These are phyloP conservation scores for Coemansia erecta DNA, from an alignment of 192 early-diverging fungal species.

Conservation along the genomic window DNA sequence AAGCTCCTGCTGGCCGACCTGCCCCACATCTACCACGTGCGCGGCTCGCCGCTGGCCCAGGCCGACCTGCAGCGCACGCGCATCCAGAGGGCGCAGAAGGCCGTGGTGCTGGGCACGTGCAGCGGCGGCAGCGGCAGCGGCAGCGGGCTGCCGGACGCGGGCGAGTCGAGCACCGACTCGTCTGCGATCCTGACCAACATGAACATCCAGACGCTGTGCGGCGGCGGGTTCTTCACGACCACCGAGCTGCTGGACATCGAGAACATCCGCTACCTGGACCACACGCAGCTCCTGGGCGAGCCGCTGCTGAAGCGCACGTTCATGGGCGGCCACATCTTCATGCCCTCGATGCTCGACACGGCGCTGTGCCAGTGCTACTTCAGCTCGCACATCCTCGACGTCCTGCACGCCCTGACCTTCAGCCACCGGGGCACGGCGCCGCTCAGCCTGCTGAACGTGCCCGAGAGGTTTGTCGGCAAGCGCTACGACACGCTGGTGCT, in stretches of 20 bases:
- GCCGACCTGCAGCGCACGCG: constrained; percentile 38
- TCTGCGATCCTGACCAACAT: constrained; percentile 46
- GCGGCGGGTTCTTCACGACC: constrained; percentile 37
- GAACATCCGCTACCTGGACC: constrained; percentile 44
- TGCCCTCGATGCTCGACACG: constrained; percentile 45
- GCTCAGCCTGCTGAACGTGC: constrained; percentile 33
- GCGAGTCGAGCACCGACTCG: constrained; percentile 25
- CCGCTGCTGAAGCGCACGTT: constrained; percentile 47
- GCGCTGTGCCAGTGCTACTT: constrained; percentile 52
- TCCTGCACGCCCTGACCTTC: constrained; percentile 44
- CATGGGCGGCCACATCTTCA: constrained; percentile 51
- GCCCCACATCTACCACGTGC: constrained; percentile 35
- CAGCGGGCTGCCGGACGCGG: not conserved
- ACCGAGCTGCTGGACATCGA: constrained; percentile 42
- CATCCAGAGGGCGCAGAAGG: constrained; percentile 35
- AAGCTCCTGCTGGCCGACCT: constrained; percentile 20
- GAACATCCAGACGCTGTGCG: constrained; percentile 45
- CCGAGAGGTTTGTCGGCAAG: constrained; percentile 25
- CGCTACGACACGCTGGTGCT: constrained; percentile 41
- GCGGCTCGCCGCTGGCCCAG: constrained; percentile 43
- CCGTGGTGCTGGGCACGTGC: constrained; percentile 39
- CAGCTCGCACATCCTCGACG: constrained; percentile 51
- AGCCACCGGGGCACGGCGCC: constrained; percentile 22
- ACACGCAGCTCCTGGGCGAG: constrained; percentile 48
- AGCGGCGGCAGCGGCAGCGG: constrained; percentile 2